These are phyloP conservation scores for Bryum argenteum DNA, from an alignment of 225 moss, liverwort and hornwort genomes.

Conservation along the genomic window DNA sequence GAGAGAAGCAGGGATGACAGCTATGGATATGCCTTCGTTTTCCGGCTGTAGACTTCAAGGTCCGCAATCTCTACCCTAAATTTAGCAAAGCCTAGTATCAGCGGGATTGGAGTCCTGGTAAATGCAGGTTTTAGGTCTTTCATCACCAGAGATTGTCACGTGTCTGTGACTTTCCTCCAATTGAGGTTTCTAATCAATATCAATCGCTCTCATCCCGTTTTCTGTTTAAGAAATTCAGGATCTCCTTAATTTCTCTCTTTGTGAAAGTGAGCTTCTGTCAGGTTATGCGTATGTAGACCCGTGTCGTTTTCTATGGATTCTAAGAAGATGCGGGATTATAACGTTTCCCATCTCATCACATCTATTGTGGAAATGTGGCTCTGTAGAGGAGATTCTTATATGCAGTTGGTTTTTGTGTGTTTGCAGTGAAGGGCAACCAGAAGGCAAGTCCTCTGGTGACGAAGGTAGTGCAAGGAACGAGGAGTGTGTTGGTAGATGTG, in stretches of 20 bases:
- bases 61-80: conserved; percentile 11
- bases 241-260: no score
- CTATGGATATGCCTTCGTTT: conserved; percentile 62
- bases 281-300: no score
- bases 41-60: conserved; percentile 75
- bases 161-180: background rate
- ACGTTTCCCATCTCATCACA: background rate
- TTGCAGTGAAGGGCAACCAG: conserved; percentile 49
- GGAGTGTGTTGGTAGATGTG: conserved; percentile 51
- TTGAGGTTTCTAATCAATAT: background rate
- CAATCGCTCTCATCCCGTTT: no score
- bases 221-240: no score
- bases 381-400: no score
- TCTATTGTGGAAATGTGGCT: background rate
- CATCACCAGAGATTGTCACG: background rate
- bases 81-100: background rate
- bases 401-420: background rate
- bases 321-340: no score
- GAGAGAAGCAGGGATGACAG: conserved; percentile 55
- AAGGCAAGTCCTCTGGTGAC: conserved; percentile 17
- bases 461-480: conserved; percentile 39
- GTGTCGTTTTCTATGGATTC: no score
- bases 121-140: background rate
- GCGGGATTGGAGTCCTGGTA: background rate
- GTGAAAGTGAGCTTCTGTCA: no score